Evolutionary conservation across 2,329 filamentous ascomycete genomes (phyloP).

Genomic region (Aureobasidium pullulans): DNA sequence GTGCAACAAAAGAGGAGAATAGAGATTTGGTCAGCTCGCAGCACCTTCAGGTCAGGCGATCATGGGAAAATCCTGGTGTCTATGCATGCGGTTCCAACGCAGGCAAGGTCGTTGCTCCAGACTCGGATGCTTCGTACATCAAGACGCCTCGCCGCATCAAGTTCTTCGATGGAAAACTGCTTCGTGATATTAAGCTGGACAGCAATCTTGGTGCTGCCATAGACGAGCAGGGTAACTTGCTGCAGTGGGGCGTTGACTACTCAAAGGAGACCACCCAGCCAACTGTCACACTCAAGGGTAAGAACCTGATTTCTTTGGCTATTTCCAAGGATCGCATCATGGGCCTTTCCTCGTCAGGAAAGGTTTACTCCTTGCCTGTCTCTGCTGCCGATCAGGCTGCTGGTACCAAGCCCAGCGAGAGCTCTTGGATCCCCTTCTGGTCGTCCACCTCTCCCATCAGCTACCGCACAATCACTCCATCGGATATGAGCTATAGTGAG

Average conservation of each 20-base stretch:
- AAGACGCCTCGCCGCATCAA: slow-evolving; percentile 72
- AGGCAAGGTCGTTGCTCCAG: slow-evolving; percentile 77
- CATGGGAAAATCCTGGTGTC: slow-evolving; percentile 74
- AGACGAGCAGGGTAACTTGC: slow-evolving; percentile 75
- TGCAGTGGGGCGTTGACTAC: slow-evolving; percentile 85
- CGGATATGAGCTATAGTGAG: slow-evolving; percentile 59
- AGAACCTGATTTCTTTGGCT: slow-evolving; percentile 67
- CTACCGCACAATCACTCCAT: slow-evolving; percentile 65
- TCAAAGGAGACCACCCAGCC: slow-evolving; percentile 58
- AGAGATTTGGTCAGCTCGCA: slow-evolving; percentile 74
- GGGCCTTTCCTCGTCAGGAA: slow-evolving; percentile 65
- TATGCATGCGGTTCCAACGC: slow-evolving; percentile 90
- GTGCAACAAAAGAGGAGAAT: slow-evolving; percentile 60
- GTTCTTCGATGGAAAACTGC: slow-evolving; percentile 75
- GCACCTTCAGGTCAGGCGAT: slow-evolving; percentile 79
- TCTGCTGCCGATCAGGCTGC: slow-evolving; percentile 62
- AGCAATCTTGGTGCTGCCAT: slow-evolving; percentile 78
- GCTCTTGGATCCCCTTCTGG: slow-evolving; percentile 71
- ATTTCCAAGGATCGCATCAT: slow-evolving; percentile 79
- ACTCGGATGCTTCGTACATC: slow-evolving; percentile 66
- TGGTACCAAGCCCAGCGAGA: slow-evolving; percentile 57
- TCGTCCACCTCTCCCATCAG: slow-evolving; percentile 50
- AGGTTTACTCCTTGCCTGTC: slow-evolving; percentile 77
- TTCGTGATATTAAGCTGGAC: slow-evolving; percentile 83
- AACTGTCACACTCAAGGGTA: slow-evolving; percentile 66